Evolutionary conservation across 2,329 filamentous ascomycete species (phyloP).

Genomic region (Talaromyces sp.): DNA sequence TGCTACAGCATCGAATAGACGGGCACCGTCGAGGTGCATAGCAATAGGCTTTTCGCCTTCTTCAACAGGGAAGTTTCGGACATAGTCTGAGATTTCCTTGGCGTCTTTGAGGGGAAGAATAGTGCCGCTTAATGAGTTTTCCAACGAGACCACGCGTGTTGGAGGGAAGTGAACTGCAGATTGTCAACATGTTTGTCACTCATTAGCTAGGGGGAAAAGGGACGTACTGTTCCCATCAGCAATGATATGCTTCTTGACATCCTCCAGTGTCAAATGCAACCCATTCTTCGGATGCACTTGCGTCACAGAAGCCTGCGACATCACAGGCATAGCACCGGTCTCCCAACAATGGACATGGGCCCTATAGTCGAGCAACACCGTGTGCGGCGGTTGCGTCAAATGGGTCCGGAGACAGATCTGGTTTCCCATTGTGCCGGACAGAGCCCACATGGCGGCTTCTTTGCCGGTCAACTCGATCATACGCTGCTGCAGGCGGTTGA

Average conservation of each 20-base stretch:
- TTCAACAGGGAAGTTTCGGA: conserved; percentile 26
- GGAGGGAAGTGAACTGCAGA: conserved; percentile 28
- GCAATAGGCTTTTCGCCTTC: conserved; percentile 25
- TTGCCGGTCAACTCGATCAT: conserved; percentile 32
- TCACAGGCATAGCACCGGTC: conserved; percentile 27
- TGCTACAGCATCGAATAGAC: conserved; percentile 30
- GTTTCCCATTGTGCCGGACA: conserved; percentile 43
- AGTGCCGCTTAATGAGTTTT: conserved; percentile 29
- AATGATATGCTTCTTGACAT: conserved; percentile 30
- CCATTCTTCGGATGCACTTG: conserved; percentile 32
- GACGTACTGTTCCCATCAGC: conserved; percentile 27
- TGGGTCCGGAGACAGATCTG: conserved; percentile 35
- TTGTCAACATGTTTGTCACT: neutral
- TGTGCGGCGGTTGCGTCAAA: conserved; percentile 33
- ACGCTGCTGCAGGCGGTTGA: conserved; percentile 30
- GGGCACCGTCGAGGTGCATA: conserved; percentile 33
- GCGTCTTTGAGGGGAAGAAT: conserved; percentile 30
- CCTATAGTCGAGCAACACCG: conserved; percentile 33
- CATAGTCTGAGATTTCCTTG: conserved; percentile 29
- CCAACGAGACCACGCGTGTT: conserved; percentile 30
- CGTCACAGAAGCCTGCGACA: conserved; percentile 33
- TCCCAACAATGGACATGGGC: conserved; percentile 35
- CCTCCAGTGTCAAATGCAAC: conserved; percentile 33
- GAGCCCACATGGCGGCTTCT: conserved; percentile 32
- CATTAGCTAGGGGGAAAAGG: too few species aligned